These are phyloP conservation scores for Dactylella cylindrospora DNA, from an alignment of 2,329 filamentous ascomycete genomes.

Conservation along the genomic window DNA sequence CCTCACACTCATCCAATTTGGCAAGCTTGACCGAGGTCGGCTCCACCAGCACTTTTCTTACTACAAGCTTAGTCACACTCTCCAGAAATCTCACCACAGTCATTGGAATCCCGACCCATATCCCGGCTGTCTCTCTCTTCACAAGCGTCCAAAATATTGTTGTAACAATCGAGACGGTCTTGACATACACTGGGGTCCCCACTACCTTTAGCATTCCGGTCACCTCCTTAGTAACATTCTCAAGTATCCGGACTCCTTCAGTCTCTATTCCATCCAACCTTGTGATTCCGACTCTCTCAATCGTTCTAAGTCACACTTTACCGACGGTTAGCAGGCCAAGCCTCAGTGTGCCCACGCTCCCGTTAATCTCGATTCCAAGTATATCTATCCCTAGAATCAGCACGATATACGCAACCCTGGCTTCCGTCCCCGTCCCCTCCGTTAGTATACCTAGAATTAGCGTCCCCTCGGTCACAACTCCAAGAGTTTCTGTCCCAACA, in stretches of 20 bases:
- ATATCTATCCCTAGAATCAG: background rate
- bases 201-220: slow-evolving; percentile 5
- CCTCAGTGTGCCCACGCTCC: background rate
- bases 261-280: background rate
- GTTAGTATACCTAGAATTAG: slow-evolving; percentile 10
- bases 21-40: no score
- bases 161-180: slow-evolving; percentile 7
- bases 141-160: slow-evolving; percentile 19
- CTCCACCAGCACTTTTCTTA: slow-evolving; percentile 13
- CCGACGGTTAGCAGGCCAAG: background rate
- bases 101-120: slow-evolving; percentile 28
- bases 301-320: no score
- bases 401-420: background rate
- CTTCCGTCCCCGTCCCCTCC: slow-evolving; percentile 1
- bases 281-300: background rate
- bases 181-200: slow-evolving; percentile 18
- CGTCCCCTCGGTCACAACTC: slow-evolving; percentile 3
- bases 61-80: slow-evolving; percentile 12
- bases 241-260: background rate
- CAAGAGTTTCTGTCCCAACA: slow-evolving; percentile 1
- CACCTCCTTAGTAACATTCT: slow-evolving; percentile 9
- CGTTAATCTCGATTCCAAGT: slow-evolving; percentile 1
- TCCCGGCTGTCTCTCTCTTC: slow-evolving; percentile 20
- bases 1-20: no score
- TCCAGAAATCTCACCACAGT: slow-evolving; percentile 13